phyloP scores from a whole-genome alignment of 2,329 filamentous ascomycete genomes.

The Alternaria triticimaculans region DNA sequence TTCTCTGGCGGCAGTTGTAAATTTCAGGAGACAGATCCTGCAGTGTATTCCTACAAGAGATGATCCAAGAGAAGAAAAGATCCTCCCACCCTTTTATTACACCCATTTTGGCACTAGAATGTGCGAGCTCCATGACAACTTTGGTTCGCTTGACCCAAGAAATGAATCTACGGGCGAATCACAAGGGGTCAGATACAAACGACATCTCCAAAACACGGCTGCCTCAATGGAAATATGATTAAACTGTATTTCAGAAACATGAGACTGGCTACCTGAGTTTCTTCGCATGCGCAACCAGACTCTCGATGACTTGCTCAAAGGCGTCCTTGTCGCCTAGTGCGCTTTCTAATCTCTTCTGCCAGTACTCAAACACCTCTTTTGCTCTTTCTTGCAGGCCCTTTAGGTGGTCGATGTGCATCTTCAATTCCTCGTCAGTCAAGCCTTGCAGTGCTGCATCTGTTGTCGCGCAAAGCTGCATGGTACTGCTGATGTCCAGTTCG shows the following conservation, averaged over 20 bases:
- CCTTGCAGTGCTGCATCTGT: constrained; percentile 83
- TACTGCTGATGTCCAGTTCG: constrained; percentile 78
- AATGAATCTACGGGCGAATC: not conserved
- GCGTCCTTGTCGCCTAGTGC: constrained; percentile 90
- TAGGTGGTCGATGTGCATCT: constrained; percentile 72
- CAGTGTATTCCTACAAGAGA: not conserved
- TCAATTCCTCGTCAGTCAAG: constrained; percentile 79
- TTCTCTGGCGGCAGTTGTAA: not conserved
- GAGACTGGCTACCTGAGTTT: constrained; percentile 69
- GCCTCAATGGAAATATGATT: not conserved
- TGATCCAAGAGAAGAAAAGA: not conserved
- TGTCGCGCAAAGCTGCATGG: constrained; percentile 78
- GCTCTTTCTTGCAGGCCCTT: constrained; percentile 74
- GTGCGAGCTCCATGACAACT: not conserved
- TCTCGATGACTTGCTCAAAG: constrained; percentile 96
- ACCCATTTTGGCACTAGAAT: not conserved
- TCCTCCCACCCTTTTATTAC: not conserved
- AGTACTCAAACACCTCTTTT: constrained; percentile 82
- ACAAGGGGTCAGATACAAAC: not conserved
- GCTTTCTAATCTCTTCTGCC: constrained; percentile 84
- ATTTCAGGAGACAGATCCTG: not conserved
- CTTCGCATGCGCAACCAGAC: constrained; percentile 88
- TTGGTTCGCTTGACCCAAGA: not conserved
- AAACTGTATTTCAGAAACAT: not conserved
- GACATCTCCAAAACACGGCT: not conserved